Conservation (phyloP, 345 rosid genomes). For the Citropsis articulata region DNA sequence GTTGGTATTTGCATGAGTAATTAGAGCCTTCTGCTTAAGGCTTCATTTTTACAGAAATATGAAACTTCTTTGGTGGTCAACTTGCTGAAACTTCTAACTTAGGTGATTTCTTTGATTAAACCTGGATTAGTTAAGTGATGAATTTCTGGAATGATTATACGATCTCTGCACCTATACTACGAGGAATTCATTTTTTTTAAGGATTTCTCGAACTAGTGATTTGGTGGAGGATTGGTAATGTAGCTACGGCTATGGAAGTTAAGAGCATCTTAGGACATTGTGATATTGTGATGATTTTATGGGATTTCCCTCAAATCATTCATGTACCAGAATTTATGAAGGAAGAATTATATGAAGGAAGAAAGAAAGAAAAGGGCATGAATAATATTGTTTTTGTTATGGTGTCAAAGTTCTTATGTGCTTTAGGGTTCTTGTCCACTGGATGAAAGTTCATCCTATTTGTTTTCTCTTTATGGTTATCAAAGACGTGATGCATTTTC, state of each 20-base stretch:
- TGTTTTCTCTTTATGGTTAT: not conserved
- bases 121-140: constrained; percentile 6
- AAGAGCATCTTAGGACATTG: not conserved
- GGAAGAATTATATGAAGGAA: too few relatives aligned
- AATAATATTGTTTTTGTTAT: not conserved
- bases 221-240: not conserved
- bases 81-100: not conserved
- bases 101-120: not conserved
- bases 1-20: not conserved
- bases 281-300: constrained; percentile 3
- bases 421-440: not conserved
- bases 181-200: not conserved
- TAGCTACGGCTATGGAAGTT: not conserved
- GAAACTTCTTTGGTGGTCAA: not conserved
- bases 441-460: not conserved
- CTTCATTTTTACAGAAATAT: constrained; percentile 3
- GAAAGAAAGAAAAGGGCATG: not conserved
- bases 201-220: not conserved
- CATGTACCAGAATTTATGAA: not conserved
- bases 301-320: not conserved
- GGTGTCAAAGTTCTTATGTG: not conserved
- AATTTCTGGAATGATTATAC: not conserved
- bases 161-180: not conserved
- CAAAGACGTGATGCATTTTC: not conserved
- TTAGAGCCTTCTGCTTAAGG: not conserved